Evolutionary conservation across 306 rosid genomes (phyloP).

Genomic region (Hippophae tibetana): DNA sequence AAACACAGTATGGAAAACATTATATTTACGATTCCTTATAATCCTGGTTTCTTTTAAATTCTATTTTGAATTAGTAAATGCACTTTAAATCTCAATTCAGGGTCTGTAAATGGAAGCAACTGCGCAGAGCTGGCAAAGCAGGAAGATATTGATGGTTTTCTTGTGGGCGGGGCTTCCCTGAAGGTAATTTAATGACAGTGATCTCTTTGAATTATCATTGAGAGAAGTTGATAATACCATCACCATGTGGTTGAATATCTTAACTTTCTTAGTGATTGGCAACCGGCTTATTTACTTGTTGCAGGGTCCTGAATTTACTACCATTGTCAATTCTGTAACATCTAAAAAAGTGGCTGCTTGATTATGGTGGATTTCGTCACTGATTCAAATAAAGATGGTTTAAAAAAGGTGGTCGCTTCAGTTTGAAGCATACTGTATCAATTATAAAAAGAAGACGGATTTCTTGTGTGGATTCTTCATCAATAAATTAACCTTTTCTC

Average conservation of each 20-base stretch:
- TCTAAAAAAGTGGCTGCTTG: slow-evolving; percentile 92
- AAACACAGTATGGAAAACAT: too few relatives aligned
- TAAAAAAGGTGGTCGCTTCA: slow-evolving; percentile 9
- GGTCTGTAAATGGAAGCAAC: slow-evolving; percentile 93
- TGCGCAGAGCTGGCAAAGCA: slow-evolving; percentile 84
- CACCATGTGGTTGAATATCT: neutral
- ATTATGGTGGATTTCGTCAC: slow-evolving; percentile 25
- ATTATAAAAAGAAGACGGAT: slow-evolving; percentile 7
- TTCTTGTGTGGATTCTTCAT: slow-evolving; percentile 19
- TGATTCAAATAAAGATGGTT: slow-evolving; percentile 21
- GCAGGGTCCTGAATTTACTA: slow-evolving; percentile 94
- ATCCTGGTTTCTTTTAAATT: too few relatives aligned
- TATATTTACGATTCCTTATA: too few relatives aligned
- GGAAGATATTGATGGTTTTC: slow-evolving; percentile 97
- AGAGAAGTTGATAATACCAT: neutral
- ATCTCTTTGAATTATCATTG: slow-evolving; percentile 8
- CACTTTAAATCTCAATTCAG: slow-evolving; percentile 26
- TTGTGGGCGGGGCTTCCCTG: slow-evolving; percentile 94
- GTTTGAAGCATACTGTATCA: slow-evolving; percentile 17
- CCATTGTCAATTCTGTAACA: slow-evolving; percentile 73
- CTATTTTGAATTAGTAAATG: too few relatives aligned
- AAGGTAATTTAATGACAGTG: slow-evolving; percentile 42
- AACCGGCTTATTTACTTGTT: slow-evolving; percentile 18
- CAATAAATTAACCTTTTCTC: slow-evolving; percentile 14
- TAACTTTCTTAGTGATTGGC: neutral